Evolutionary conservation across 2,329 filamentous ascomycete genomes (phyloP).

Genomic region (Claviceps sp.): DNA sequence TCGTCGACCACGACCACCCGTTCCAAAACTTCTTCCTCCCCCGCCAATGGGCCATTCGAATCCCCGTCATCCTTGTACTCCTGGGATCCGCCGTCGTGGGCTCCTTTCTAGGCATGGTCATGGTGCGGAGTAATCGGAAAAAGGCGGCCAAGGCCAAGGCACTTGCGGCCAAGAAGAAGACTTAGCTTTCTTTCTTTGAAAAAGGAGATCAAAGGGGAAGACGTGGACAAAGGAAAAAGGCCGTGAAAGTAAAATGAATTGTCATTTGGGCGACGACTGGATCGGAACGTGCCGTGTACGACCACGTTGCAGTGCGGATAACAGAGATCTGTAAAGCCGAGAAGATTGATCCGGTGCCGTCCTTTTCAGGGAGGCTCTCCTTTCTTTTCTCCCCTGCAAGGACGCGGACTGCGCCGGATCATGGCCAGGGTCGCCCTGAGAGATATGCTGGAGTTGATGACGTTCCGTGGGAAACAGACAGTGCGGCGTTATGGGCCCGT

Average conservation of each 20-base stretch:
- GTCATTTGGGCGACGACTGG: neutral
- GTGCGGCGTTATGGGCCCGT: no score
- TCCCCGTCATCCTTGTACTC: constrained; percentile 91
- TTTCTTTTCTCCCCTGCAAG: no score
- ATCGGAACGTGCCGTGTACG: no score
- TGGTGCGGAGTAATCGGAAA: constrained; percentile 98
- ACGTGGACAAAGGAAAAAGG: neutral
- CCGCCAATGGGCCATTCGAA: constrained; percentile 96
- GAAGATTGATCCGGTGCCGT: no score
- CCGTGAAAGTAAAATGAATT: neutral
- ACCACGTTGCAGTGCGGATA: no score
- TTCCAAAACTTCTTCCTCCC: constrained; percentile 93
- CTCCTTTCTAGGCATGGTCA: constrained; percentile 89
- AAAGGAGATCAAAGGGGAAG: no score
- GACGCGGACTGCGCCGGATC: no score
- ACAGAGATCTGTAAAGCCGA: no score
- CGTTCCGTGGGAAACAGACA: no score
- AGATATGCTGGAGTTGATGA: no score
- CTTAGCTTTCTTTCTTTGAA: constrained; percentile 25
- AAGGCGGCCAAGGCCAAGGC: constrained; percentile 89
- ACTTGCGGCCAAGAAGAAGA: constrained; percentile 75
- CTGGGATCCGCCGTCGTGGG: constrained; percentile 87
- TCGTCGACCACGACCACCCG: constrained; percentile 88
- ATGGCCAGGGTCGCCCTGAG: no score
- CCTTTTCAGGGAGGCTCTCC: no score